Conservation (phyloP, 169 alveolate species). For the Cryptosporidium bovis region DNA sequence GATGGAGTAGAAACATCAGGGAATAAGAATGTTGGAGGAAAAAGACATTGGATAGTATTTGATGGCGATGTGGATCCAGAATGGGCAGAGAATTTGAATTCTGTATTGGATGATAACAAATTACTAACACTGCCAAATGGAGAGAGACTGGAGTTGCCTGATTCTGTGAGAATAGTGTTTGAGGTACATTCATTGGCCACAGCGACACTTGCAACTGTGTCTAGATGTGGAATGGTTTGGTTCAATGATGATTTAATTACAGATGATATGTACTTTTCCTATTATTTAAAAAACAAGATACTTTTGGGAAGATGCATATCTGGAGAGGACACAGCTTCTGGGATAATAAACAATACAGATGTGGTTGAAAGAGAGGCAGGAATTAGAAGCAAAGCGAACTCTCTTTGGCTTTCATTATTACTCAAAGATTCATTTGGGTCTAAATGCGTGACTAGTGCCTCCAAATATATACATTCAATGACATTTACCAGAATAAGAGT, state of each 20-base stretch:
- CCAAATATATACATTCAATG: conserved; percentile 90
- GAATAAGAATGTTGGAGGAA: conserved; percentile 52
- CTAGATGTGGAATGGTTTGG: conserved; percentile 99
- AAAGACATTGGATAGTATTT: conserved; percentile 96
- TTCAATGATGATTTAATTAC: conserved; percentile 92
- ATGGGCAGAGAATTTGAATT: conserved; percentile 99
- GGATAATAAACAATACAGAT: conserved; percentile 7
- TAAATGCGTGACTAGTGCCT: conserved; percentile 83
- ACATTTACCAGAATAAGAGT: conserved; percentile 92
- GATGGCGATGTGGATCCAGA: conserved; percentile 99
- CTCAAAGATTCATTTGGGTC: conserved; percentile 76
- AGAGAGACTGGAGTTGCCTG: conserved; percentile 93
- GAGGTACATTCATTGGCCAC: conserved; percentile 95
- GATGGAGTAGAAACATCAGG: too few relatives aligned
- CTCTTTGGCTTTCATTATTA: conserved; percentile 23
- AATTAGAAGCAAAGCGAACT: conserved; percentile 77
- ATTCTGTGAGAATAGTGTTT: conserved; percentile 79
- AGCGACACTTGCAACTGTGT: conserved; percentile 98
- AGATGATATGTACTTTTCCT: conserved; percentile 86
- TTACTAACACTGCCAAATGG: conserved; percentile 97
- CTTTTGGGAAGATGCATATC: not conserved
- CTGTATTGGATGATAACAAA: conserved; percentile 98
- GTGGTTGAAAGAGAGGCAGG: conserved; percentile 68
- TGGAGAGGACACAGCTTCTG: not conserved
- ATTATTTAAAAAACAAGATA: conserved; percentile 78